These are phyloP conservation scores for Phylloporus scabripes DNA, from an alignment of 768 basidiomycete species.

Conservation along the genomic window DNA sequence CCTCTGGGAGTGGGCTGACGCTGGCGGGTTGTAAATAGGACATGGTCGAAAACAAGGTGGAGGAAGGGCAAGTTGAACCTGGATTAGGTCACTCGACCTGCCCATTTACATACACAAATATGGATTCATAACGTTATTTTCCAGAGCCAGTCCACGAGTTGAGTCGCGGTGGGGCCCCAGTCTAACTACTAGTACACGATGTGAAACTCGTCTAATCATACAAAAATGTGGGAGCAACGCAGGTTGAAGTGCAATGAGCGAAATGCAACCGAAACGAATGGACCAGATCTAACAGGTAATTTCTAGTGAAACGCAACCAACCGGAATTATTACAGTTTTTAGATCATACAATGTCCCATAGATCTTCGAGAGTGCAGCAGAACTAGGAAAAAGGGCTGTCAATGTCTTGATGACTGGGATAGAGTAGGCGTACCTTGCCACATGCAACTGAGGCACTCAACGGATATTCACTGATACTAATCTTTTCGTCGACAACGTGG, in stretches of 20 bases:
- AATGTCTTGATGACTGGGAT: neutral
- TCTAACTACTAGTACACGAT: constrained; percentile 26
- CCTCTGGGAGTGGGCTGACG: constrained; percentile 51
- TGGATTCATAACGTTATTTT: constrained; percentile 30
- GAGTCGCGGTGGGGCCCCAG: constrained; percentile 29
- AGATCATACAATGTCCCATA: constrained; percentile 83
- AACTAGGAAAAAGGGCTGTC: constrained; percentile 44
- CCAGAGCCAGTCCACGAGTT: constrained; percentile 31
- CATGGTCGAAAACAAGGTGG: constrained; percentile 21
- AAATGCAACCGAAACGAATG: constrained; percentile 4
- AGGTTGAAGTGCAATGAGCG: constrained; percentile 32
- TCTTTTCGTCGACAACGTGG: constrained; percentile 90
- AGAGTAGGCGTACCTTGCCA: constrained; percentile 69
- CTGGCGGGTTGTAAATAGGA: constrained; percentile 36
- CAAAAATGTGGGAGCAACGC: constrained; percentile 20
- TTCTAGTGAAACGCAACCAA: neutral
- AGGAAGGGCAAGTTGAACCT: constrained; percentile 1
- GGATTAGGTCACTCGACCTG: constrained; percentile 6
- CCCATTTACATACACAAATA: neutral
- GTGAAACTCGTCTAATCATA: constrained; percentile 8
- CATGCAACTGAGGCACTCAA: constrained; percentile 93
- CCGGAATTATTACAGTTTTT: neutral
- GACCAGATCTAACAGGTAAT: constrained; percentile 4
- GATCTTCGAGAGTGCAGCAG: constrained; percentile 87
- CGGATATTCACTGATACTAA: constrained; percentile 91